Percentiles rank a stretch among this genome's conserved stretches.
These are phyloP conservation scores for Aotearoamyces nothofagi DNA, from an alignment of 2,329 filamentous ascomycete genomes.

Conservation along the genomic window DNA sequence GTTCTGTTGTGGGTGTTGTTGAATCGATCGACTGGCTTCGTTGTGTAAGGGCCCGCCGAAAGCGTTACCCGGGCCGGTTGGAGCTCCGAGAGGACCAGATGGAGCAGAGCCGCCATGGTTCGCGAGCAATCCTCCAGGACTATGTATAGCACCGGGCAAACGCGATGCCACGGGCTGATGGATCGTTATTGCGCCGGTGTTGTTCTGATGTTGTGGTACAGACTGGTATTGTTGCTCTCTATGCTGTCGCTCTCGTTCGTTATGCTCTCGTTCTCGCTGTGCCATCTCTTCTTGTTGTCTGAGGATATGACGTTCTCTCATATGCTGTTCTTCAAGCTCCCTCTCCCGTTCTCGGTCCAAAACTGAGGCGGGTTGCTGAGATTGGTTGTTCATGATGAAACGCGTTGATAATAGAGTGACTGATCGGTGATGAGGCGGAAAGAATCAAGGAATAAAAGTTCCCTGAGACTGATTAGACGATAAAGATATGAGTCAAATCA, in stretches of 20 bases:
- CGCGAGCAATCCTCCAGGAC: conserved; percentile 74
- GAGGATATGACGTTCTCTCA: conserved; percentile 34
- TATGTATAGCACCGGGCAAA: conserved; percentile 70
- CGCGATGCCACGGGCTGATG: conserved; percentile 87
- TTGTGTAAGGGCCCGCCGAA: conserved; percentile 40
- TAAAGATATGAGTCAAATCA: too few relatives aligned
- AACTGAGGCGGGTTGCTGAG: conserved; percentile 13
- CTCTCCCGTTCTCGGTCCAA: conserved; percentile 26
- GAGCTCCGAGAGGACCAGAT: conserved; percentile 26
- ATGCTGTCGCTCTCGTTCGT: conserved; percentile 42
- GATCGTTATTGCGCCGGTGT: conserved; percentile 74
- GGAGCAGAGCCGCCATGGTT: conserved; percentile 49
- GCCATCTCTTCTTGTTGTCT: conserved; percentile 39
- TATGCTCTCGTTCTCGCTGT: conserved; percentile 30
- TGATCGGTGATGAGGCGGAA: too few relatives aligned
- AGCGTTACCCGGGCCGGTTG: conserved; percentile 20
- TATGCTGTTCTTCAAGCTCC: conserved; percentile 36
- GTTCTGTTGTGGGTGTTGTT: conserved; percentile 33
- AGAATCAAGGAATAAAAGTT: too few relatives aligned
- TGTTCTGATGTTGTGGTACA: conserved; percentile 65
- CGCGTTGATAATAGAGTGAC: too few relatives aligned
- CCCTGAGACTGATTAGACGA: too few relatives aligned
- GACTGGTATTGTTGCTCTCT: conserved; percentile 53
- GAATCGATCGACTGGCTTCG: conserved; percentile 34
- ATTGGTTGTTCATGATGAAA: conserved; percentile 17